Evolutionary conservation across 345 rosid genomes (phyloP).

Genomic region (Hypericum perforatum): DNA sequence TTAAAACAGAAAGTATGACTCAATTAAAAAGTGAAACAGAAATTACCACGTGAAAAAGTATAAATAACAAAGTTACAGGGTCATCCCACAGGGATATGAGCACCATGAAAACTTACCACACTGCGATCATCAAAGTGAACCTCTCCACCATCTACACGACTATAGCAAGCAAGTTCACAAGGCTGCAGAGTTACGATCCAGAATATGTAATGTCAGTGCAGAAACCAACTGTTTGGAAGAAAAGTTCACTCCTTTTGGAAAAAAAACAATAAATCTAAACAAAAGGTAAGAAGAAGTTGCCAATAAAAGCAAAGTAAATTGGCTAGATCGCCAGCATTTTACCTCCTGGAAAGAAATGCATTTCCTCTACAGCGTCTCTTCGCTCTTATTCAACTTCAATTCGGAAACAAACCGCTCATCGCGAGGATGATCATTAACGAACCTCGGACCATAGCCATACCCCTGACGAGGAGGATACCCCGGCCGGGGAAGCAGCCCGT

Average conservation of each 20-base stretch:
- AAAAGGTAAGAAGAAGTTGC: not conserved
- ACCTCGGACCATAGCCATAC: conserved; percentile 60
- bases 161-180: conserved; percentile 78
- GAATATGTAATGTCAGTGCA: conserved; percentile 1
- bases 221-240: not conserved
- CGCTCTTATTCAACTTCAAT: conserved; percentile 70
- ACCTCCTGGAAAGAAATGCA: conserved; percentile 81
- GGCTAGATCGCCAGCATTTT: not conserved
- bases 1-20: too few species aligned
- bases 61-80: conserved; percentile 1
- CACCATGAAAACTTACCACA: conserved; percentile 48
- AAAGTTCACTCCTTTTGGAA: too few species aligned
- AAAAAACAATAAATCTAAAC: not conserved
- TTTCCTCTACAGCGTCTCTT: conserved; percentile 82
- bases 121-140: conserved; percentile 68
- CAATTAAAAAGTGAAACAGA: not conserved
- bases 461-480: conserved; percentile 70
- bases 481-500: conserved; percentile 87
- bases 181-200: conserved; percentile 42
- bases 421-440: conserved; percentile 49
- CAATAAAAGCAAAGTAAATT: not conserved
- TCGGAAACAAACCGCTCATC: conserved; percentile 94
- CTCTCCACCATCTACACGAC: conserved; percentile 79
- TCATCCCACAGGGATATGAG: not conserved
- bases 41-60: conserved; percentile 7